Evolutionary conservation across 345 rosid genomes (phyloP), one percentile per base, ranked within the genome.

Genomic region (Lepidium didymum): DNA sequence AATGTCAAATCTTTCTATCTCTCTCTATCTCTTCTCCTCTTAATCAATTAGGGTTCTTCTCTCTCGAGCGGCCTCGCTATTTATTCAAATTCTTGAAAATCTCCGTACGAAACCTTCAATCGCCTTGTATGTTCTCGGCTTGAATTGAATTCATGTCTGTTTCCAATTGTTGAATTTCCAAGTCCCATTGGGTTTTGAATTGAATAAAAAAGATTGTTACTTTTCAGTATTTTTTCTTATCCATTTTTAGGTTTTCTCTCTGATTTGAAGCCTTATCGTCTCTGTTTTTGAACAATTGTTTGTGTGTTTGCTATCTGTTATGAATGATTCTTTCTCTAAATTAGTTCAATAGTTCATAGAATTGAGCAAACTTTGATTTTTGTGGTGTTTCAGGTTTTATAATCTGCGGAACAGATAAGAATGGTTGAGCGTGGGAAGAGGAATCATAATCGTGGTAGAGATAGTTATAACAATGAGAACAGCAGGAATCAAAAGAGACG

Each of bases 341-440:
- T 27, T 27, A 27, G 31, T 27, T 27, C 31, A 27, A 7, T 14
- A 52, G 0, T 8, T n/a, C 12, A 33, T 55, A 34, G 25, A 14
- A 55, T 4, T 55, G 35, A 19, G 5, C 10, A 12, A 44, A 27
- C 7, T 44, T 44, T 61, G 33, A 10, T 7, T 7, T 38, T 8
- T 23, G 25, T 56, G 18, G 6, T 62, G 16, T 57, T 73, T 73
- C 54, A 65, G 67, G 55, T 13, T 65, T 3, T 65, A 12, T 34
- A 16, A 16, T 60, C 10, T 35, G 11, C 42, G 37, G 7, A 18
- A 36, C 3, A 55, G 15, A 1, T 46, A 35, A 43, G 58, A 77
- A 94, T 91, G 97, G 90, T 85, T 18, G 95, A 89, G 75, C 72
- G 64, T 46, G 99, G 88, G 34, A 94, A 94, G 83, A 87, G 97